A percentile compares a stretch with the other conserved stretches of the same genome.
Conservation (phyloP, 345 rosid species). For the Corchorus capsularis region DNA sequence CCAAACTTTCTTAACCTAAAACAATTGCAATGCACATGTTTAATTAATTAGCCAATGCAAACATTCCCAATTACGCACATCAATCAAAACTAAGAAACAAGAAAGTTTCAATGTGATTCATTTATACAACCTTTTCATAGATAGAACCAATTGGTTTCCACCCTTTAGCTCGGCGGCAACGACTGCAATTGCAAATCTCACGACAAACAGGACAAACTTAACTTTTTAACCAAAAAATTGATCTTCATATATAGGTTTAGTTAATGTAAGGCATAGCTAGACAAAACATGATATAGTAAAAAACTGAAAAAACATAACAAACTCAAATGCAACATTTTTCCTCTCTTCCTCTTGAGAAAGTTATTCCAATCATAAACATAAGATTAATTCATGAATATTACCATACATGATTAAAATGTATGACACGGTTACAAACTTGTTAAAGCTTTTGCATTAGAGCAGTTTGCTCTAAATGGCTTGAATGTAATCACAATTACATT, state of each 20-base stretch:
- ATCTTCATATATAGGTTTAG: slow-evolving; percentile 10
- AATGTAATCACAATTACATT: neutral
- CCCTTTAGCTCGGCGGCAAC: slow-evolving; percentile 35
- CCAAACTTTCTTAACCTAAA: slow-evolving; percentile 30
- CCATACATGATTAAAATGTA: neutral
- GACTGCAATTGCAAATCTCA: slow-evolving; percentile 42
- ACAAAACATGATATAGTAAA: slow-evolving; percentile 34
- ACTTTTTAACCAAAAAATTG: slow-evolving; percentile 10
- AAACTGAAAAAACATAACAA: slow-evolving; percentile 32
- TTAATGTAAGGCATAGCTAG: neutral
- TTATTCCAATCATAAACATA: neutral
- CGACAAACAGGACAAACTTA: slow-evolving; percentile 48
- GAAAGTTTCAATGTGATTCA: neutral
- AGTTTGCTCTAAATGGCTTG: neutral
- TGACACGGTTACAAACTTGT: neutral
- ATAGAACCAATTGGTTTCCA: slow-evolving; percentile 37
- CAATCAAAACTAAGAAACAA: neutral
- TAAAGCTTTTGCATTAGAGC: neutral
- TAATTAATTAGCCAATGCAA: neutral
- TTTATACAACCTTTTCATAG: slow-evolving; percentile 29
- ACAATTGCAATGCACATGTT: slow-evolving; percentile 5
- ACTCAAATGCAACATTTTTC: slow-evolving; percentile 33
- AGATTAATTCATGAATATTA: neutral
- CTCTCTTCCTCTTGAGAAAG: slow-evolving; percentile 36
- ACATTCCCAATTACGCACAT: neutral